Conservation (phyloP, 2,329 filamentous ascomycete genomes). For the Gnomoniopsis smithogilvyi region DNA sequence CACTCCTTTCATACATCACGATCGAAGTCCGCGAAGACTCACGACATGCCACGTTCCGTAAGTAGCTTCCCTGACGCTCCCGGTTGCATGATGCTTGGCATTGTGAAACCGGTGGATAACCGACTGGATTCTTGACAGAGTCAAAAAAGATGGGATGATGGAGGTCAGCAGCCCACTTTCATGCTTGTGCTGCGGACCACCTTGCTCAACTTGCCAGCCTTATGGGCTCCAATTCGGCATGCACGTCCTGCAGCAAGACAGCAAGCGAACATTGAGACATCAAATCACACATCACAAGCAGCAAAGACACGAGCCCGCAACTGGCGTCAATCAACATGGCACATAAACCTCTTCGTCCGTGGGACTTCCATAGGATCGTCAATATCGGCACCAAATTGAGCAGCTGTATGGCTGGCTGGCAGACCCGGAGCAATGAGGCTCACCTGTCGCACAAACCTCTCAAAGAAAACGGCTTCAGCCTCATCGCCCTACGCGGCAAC, state of each 20-base stretch:
- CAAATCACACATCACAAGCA: too few species aligned
- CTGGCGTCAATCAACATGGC: too few species aligned
- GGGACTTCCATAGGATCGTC: too few species aligned
- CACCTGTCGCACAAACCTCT: background rate
- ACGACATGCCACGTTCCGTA: background rate
- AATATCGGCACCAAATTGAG: too few species aligned
- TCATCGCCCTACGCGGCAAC: background rate
- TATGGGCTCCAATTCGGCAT: background rate
- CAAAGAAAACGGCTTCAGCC: background rate
- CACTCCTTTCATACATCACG: background rate
- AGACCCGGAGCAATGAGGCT: background rate
- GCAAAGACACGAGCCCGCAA: too few species aligned
- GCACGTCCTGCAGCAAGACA: too few species aligned
- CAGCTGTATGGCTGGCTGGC: too few species aligned
- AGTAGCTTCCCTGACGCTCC: conserved; percentile 9
- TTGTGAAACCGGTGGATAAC: background rate
- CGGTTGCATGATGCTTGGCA: conserved; percentile 16
- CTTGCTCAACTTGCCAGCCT: background rate
- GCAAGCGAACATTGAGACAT: too few species aligned
- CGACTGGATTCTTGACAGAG: too few species aligned
- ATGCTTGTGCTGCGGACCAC: background rate
- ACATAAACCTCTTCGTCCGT: too few species aligned
- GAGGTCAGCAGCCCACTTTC: background rate
- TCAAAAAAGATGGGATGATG: background rate
- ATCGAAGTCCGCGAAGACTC: background rate